Conservation (phyloP, 2,329 filamentous ascomycete genomes). For the Scytalidium sp. region DNA sequence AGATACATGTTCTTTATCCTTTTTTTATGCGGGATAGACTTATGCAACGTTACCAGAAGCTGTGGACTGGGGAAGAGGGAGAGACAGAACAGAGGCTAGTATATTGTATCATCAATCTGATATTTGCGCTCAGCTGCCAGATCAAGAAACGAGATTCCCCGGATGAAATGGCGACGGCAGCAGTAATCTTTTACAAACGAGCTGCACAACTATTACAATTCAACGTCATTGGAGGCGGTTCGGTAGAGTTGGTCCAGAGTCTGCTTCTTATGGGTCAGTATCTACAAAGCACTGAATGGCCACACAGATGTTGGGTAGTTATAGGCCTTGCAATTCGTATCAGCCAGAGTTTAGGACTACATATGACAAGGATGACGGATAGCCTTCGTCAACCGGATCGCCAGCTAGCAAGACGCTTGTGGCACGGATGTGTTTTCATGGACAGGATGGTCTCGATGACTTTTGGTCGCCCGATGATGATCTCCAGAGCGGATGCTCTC, state of each 20-base stretch:
- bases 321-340: slow-evolving; percentile 27
- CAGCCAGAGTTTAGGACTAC: slow-evolving; percentile 27
- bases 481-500: slow-evolving; percentile 10
- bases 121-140: slow-evolving; percentile 27
- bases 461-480: slow-evolving; percentile 24
- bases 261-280: slow-evolving; percentile 97
- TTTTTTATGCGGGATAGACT: slow-evolving; percentile 14
- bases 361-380: slow-evolving; percentile 8
- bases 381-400: slow-evolving; percentile 18
- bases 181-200: slow-evolving; percentile 95
- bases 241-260: slow-evolving; percentile 90
- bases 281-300: slow-evolving; percentile 87
- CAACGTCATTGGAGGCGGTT: slow-evolving; percentile 91
- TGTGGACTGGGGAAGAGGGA: slow-evolving; percentile 9
- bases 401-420: slow-evolving; percentile 28
- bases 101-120: background rate
- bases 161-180: slow-evolving; percentile 51
- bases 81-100: background rate
- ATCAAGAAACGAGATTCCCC: slow-evolving; percentile 13
- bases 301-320: slow-evolving; percentile 29
- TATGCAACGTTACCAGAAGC: slow-evolving; percentile 5
- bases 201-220: slow-evolving; percentile 95
- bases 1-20: slow-evolving; percentile 18
- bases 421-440: slow-evolving; percentile 26
- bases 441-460: slow-evolving; percentile 23